Base-by-base conservation (phyloP, 176 grass and related monocot species). In the Carex scoparia region DNA sequence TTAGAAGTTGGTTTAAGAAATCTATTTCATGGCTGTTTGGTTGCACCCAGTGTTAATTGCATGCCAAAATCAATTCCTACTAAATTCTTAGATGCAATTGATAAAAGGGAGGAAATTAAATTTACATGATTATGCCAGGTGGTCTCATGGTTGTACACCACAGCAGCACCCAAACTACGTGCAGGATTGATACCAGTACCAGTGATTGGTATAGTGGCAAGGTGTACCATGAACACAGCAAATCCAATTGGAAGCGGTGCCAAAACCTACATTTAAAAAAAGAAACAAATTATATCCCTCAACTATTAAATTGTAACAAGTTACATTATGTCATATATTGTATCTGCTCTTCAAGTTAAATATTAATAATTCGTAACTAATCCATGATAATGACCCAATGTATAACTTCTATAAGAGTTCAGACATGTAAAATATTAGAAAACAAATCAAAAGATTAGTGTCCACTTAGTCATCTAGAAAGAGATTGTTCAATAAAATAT, bases 211-310 rank as follows among this genome's bases (percentile, higher is more conserved):
- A 97, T 97, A 46, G 94, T 97, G 58, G 91, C 91, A 15, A 97
- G 84, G 86, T 97, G 94, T 60, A 97, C 94, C 94, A 97, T 94
- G 91, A 97, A 97, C 81, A 97, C 94, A 4, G 94, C 94, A 81
- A 97, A 94, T 28, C 94, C 94, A 27, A 97, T 97, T 72, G 94
- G 94, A 69, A 97, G 94, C 61, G 94, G 94, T 86, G 94, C 94
- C 89, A 97, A 61, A 83, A 97, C 94, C 94, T 97, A 87, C 48
- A 86, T 80, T 79, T 27, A 44, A 85, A 10, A 18, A 71, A 71
- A 85, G 4, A 18, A 71, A 71, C n/a, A 23, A 15, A 76, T 12
- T 23, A 64, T 64, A 35, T 42, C 33, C 5, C 4, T 55, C 0
- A 60, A 81, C 12, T 60, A 55, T 62, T 81, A 42, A 81, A 48